phyloP scores from a whole-genome alignment of 805 yeast species.

The Suhomyces tanzawaensis region DNA sequence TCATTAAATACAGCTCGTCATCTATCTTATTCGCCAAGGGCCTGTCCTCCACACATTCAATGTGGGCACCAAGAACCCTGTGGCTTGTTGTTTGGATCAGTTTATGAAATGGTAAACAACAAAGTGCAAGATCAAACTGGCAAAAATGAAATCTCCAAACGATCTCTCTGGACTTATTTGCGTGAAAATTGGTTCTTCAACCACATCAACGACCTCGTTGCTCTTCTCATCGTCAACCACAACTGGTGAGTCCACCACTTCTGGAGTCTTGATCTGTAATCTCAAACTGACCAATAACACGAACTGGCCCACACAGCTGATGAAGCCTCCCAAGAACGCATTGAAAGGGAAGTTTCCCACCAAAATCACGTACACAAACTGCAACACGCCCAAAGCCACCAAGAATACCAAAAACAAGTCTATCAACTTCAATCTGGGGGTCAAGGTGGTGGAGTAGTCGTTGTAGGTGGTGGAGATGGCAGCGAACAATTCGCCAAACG shows the following conservation, averaged over 20 bases:
- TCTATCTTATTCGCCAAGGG: no score
- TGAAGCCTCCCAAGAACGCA: slow-evolving; percentile 92
- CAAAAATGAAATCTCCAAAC: slow-evolving; percentile 84
- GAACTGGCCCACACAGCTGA: slow-evolving; percentile 91
- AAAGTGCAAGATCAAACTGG: slow-evolving; percentile 85
- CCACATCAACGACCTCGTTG: slow-evolving; percentile 1
- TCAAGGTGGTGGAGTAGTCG: slow-evolving; percentile 33
- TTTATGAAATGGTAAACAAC: slow-evolving; percentile 88
- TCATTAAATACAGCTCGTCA: no score
- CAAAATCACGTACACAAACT: slow-evolving; percentile 71
- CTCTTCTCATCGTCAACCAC: slow-evolving; percentile 6
- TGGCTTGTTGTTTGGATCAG: slow-evolving; percentile 31
- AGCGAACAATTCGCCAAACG: slow-evolving; percentile 23
- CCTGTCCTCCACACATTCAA: no score
- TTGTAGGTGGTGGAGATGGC: slow-evolving; percentile 35
- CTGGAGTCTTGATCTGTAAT: slow-evolving; percentile 47
- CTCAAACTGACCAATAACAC: slow-evolving; percentile 82
- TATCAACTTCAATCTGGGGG: slow-evolving; percentile 58
- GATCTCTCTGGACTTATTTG: slow-evolving; percentile 50
- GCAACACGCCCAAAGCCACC: slow-evolving; percentile 71
- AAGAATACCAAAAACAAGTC: slow-evolving; percentile 76
- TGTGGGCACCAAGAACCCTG: no score
- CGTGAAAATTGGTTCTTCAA: slow-evolving; percentile 11
- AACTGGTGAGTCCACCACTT: background rate
- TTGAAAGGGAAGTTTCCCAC: slow-evolving; percentile 95